A percentile compares a stretch with the other conserved stretches of the same genome.
phyloP scores from a whole-genome alignment of 805 yeast genomes.

The Schizosaccharomyces octosporus region DNA sequence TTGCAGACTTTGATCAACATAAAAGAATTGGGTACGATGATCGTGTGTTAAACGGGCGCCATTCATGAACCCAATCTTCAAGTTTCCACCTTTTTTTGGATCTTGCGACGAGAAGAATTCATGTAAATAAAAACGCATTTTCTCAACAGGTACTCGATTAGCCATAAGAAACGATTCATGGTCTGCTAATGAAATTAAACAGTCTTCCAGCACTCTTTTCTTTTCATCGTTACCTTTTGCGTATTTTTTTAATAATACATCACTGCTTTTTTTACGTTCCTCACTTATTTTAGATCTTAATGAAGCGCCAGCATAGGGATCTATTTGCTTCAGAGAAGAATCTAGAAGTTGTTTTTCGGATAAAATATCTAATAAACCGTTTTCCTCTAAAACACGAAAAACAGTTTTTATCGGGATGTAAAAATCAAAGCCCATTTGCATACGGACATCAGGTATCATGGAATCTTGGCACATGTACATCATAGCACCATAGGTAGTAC shows the following conservation, averaged over 20 bases:
- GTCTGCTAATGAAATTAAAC: slow-evolving; percentile 55
- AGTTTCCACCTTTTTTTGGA: slow-evolving; percentile 7
- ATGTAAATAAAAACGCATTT: slow-evolving; percentile 31
- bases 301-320: slow-evolving; percentile 35
- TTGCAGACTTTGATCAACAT: slow-evolving; percentile 43
- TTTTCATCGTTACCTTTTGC: slow-evolving; percentile 15
- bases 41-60: slow-evolving; percentile 55
- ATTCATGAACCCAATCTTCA: slow-evolving; percentile 25
- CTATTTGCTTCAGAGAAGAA: not conserved
- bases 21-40: slow-evolving; percentile 47
- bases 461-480: slow-evolving; percentile 67
- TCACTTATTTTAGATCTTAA: slow-evolving; percentile 31
- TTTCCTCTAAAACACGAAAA: slow-evolving; percentile 20
- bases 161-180: slow-evolving; percentile 47
- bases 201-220: slow-evolving; percentile 40
- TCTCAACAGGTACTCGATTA: slow-evolving; percentile 40
- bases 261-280: slow-evolving; percentile 41
- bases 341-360: slow-evolving; percentile 29
- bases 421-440: slow-evolving; percentile 50
- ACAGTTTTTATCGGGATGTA: slow-evolving; percentile 52
- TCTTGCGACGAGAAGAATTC: slow-evolving; percentile 19
- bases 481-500: slow-evolving; percentile 54
- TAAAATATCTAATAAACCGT: slow-evolving; percentile 20
- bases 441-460: slow-evolving; percentile 40
- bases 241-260: slow-evolving; percentile 28